phyloP scores from a whole-genome alignment of 345 rosid genomes.

The Brassica incana region DNA sequence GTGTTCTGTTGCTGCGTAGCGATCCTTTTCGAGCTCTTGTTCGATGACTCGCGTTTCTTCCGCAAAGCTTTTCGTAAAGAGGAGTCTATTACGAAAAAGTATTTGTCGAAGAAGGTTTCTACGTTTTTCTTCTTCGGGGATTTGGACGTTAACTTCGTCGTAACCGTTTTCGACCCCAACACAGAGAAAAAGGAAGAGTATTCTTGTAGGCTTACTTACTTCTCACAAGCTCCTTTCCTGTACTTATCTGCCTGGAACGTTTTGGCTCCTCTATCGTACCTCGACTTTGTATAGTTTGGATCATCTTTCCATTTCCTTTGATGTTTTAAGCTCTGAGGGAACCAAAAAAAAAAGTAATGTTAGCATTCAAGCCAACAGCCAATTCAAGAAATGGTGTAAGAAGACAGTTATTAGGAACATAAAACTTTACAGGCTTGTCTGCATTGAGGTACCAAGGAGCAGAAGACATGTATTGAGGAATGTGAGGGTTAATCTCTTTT shows the following conservation, averaged over 20 bases:
- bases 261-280: constrained; percentile 4
- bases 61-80: too few relatives aligned
- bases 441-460: constrained; percentile 3
- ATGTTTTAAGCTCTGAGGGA: background rate
- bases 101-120: too few relatives aligned
- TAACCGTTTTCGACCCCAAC: too few relatives aligned
- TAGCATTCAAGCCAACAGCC: background rate
- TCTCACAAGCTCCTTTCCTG: constrained; percentile 60
- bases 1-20: too few relatives aligned
- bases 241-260: background rate
- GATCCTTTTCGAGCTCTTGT: too few relatives aligned
- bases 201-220: constrained; percentile 41
- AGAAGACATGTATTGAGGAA: constrained; percentile 1
- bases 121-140: too few relatives aligned
- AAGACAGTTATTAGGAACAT: background rate
- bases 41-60: too few relatives aligned
- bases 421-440: background rate
- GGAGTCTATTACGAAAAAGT: too few relatives aligned
- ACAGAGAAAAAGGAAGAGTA: background rate
- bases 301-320: constrained; percentile 8
- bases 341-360: background rate
- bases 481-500: constrained; percentile 9
- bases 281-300: background rate
- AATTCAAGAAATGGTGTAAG: background rate
- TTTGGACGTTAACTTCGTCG: too few relatives aligned